A percentile compares a stretch with the other conserved stretches of the same genome.
Conservation (phyloP, 2,329 filamentous ascomycete genomes). For the Aspergillus brunneoviolaceus region DNA sequence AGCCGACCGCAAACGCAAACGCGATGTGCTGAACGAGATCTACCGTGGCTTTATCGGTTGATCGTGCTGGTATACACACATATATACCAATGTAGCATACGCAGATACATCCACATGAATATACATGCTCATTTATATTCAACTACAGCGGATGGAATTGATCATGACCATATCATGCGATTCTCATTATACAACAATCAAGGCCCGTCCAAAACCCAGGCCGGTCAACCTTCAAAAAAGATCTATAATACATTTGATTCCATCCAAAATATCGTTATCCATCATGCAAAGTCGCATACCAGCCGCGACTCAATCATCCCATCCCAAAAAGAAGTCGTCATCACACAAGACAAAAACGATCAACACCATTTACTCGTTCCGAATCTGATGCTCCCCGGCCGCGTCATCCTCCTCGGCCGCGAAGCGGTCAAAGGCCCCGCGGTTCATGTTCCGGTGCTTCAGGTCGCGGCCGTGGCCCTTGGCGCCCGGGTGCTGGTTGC, state of each 20-base stretch:
- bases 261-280: not conserved
- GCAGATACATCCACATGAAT: not conserved
- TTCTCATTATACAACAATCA: not conserved
- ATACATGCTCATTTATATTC: not conserved
- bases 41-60: conserved; percentile 67
- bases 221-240: not conserved
- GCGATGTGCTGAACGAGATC: conserved; percentile 75
- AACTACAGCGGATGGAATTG: not conserved
- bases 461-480: conserved; percentile 40
- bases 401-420: conserved; percentile 38
- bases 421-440: conserved; percentile 39
- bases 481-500: conserved; percentile 34
- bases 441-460: conserved; percentile 41
- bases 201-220: too few relatives aligned
- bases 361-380: conserved; percentile 19
- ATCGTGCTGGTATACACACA: too few relatives aligned
- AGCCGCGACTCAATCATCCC: not conserved
- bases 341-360: not conserved
- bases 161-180: not conserved
- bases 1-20: conserved; percentile 62
- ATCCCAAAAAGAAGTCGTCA: too few relatives aligned
- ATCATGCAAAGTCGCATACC: not conserved
- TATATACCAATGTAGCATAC: too few relatives aligned
- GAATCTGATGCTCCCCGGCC: conserved; percentile 31
- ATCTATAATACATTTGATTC: conserved; percentile 2